Conservation (phyloP, 2,329 filamentous ascomycete species). For the Ascochyta rabiei region DNA sequence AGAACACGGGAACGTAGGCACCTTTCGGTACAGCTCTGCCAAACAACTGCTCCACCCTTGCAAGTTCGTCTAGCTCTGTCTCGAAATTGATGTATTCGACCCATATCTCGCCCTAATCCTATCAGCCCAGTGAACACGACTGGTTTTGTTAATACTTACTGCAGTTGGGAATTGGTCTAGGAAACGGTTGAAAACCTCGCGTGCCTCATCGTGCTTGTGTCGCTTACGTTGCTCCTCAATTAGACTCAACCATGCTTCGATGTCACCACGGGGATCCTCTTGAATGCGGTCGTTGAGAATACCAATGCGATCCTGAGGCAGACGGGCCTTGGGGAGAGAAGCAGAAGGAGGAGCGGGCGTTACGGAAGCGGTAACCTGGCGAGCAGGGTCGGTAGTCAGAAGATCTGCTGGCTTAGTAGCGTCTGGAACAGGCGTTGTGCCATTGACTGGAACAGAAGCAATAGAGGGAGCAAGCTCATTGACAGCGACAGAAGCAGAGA, state of each 20-base stretch:
- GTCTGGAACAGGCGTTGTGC: constrained; percentile 47
- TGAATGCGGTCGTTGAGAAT: constrained; percentile 89
- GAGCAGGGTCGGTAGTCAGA: constrained; percentile 39
- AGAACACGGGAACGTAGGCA: constrained; percentile 87
- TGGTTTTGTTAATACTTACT: constrained; percentile 64
- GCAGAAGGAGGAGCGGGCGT: constrained; percentile 37
- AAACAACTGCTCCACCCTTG: constrained; percentile 82
- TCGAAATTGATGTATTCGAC: constrained; percentile 89
- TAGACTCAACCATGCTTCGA: constrained; percentile 88
- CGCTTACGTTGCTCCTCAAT: constrained; percentile 84
- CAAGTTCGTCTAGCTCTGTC: constrained; percentile 81
- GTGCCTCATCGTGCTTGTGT: constrained; percentile 80
- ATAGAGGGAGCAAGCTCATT: constrained; percentile 56
- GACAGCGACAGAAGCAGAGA: constrained; percentile 48
- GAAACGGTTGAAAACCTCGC: constrained; percentile 83
- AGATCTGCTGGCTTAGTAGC: constrained; percentile 44
- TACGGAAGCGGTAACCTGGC: constrained; percentile 50
- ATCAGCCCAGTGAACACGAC: constrained; percentile 19
- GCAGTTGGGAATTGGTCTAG: constrained; percentile 86
- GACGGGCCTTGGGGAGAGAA: constrained; percentile 56
- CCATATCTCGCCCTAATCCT: constrained; percentile 90
- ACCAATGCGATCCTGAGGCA: constrained; percentile 75
- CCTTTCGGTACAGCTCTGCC: constrained; percentile 77
- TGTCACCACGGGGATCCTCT: constrained; percentile 89
- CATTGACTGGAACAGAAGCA: constrained; percentile 58